A percentile compares a stretch with the other conserved stretches of the same genome.
Evolutionary conservation across 176 grass and related monocot genomes (phyloP).

Genomic region (Sorghum bicolor): Sorghum_bicolor_NCBIv3 NC_012870.2:2954501-2955000

Average conservation of each 20-base stretch:
- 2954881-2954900: constrained; percentile 64
- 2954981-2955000: constrained; percentile 84
- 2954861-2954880: constrained; percentile 24
- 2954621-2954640: neutral
- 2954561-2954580: neutral
- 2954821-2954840: neutral
- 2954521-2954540: neutral
- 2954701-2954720: constrained; percentile 26
- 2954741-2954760: constrained; percentile 73
- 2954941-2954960: constrained; percentile 78
- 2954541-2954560: neutral
- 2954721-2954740: constrained; percentile 79
- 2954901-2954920: constrained; percentile 55
- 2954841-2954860: neutral
- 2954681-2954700: constrained; percentile 1
- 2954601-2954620: neutral
- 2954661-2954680: neutral
- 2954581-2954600: constrained; percentile 7
- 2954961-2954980: constrained; percentile 73
- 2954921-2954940: constrained; percentile 45
- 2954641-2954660: neutral
- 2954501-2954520: too few species aligned
- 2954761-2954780: constrained; percentile 60
- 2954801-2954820: constrained; percentile 41
- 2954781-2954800: constrained; percentile 64